These are phyloP conservation scores for Flaveria brownii DNA, from an alignment of 129 eudicot genomes.

Conservation along the genomic window DNA sequence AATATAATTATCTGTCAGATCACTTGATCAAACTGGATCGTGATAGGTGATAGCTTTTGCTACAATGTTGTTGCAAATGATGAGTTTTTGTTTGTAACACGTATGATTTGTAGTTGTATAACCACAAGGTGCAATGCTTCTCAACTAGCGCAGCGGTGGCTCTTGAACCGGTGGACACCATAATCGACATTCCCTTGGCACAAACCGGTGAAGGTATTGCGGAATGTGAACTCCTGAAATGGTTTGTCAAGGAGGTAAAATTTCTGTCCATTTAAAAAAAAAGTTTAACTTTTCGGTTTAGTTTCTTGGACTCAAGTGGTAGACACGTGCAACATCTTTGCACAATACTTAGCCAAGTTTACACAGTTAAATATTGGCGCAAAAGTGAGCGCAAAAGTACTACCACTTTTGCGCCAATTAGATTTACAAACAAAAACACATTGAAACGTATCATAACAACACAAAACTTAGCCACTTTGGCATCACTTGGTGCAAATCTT, in stretches of 20 bases:
- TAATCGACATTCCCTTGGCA: constrained; percentile 80
- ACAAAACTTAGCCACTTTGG: too few relatives aligned
- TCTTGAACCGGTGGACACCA: constrained; percentile 41
- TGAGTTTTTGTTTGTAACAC: not conserved
- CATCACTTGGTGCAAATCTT: too few relatives aligned
- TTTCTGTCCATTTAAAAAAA: not conserved
- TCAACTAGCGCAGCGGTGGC: constrained; percentile 47
- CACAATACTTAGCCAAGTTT: too few relatives aligned
- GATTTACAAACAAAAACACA: too few relatives aligned
- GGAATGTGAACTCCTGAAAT: constrained; percentile 93
- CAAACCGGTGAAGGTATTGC: constrained; percentile 99
- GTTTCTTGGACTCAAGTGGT: too few relatives aligned
- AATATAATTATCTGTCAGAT: too few relatives aligned
- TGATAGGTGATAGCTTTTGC: not conserved
- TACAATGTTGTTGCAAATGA: not conserved
- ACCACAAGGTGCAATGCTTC: constrained; percentile 43
- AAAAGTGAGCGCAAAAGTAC: too few relatives aligned
- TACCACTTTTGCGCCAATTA: too few relatives aligned
- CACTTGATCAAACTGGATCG: too few relatives aligned
- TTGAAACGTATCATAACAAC: too few relatives aligned
- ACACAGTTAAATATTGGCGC: too few relatives aligned
- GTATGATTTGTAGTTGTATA: constrained; percentile 39
- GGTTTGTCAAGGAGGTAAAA: constrained; percentile 90
- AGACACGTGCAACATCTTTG: too few relatives aligned
- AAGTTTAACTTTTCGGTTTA: not conserved